Conservation (phyloP, 139 green algal species). For the Asterochloris sp. region DNA sequence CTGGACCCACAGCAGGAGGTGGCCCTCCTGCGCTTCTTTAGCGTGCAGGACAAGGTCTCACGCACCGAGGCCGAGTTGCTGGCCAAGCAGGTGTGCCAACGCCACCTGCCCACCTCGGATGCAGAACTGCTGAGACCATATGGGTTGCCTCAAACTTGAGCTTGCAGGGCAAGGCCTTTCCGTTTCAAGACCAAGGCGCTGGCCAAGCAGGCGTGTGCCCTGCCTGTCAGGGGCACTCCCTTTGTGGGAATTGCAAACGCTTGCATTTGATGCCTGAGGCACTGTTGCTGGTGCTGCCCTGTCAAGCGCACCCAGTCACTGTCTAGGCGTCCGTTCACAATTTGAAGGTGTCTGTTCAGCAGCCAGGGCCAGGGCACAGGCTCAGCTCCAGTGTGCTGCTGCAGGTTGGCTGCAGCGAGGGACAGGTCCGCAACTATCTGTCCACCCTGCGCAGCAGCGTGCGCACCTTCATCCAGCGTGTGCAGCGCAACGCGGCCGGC, state of each 20-base stretch:
- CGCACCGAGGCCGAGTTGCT: neutral
- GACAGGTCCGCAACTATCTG: conserved; percentile 20
- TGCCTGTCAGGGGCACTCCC: too few species aligned
- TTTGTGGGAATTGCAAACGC: too few species aligned
- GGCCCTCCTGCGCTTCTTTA: conserved; percentile 9
- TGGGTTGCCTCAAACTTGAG: neutral
- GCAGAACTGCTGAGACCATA: neutral
- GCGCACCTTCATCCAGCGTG: conserved; percentile 23
- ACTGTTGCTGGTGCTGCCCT: too few species aligned
- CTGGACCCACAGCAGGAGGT: conserved; percentile 8
- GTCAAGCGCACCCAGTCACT: too few species aligned
- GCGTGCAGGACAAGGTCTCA: conserved; percentile 1
- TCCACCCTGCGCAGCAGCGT: conserved; percentile 23
- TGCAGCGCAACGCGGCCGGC: conserved; percentile 14
- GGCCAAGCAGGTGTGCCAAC: neutral
- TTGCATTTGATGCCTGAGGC: too few species aligned
- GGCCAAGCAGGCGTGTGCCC: too few species aligned
- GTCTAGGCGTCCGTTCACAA: too few species aligned
- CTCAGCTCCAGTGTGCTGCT: neutral
- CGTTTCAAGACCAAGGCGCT: too few species aligned
- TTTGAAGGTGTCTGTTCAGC: too few species aligned
- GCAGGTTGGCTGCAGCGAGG: conserved; percentile 16
- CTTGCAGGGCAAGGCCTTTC: too few species aligned
- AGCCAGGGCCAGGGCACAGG: neutral
- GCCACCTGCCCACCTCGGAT: neutral